These are phyloP conservation scores for Saksenaea vasiformis DNA, from an alignment of 371 early-diverging fungal genomes.

Conservation along the genomic window DNA sequence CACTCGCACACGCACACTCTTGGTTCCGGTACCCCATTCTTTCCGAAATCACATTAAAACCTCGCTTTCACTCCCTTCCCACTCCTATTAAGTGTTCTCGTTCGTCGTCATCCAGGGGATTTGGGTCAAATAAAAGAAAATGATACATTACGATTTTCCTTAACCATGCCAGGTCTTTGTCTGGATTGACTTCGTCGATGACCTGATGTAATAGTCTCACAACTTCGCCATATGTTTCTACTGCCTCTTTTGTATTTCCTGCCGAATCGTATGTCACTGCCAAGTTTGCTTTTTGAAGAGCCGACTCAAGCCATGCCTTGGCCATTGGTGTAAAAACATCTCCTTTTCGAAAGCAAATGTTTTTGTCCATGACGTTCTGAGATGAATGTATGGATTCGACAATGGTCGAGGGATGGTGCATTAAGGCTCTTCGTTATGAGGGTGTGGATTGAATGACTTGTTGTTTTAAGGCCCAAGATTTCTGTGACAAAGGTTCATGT, in stretches of 20 bases:
- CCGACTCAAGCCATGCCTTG: slow-evolving; percentile 15
- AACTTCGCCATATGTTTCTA: slow-evolving; percentile 26
- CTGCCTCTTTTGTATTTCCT: slow-evolving; percentile 13
- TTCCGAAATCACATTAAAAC: slow-evolving; percentile 1
- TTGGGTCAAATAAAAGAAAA: slow-evolving; percentile 1
- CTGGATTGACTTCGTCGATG: slow-evolving; percentile 6
- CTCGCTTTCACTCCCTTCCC: slow-evolving; percentile 5
- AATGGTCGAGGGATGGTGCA: background rate
- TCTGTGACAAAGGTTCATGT: background rate
- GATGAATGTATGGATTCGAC: background rate
- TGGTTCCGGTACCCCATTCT: slow-evolving; percentile 1
- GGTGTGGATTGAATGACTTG: background rate
- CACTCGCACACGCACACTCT: too few species aligned
- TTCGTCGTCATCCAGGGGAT: background rate
- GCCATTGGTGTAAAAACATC: background rate
- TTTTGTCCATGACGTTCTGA: background rate
- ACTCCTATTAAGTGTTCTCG: background rate
- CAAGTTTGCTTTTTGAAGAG: slow-evolving; percentile 28
- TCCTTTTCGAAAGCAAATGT: background rate
- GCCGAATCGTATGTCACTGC: slow-evolving; percentile 29
- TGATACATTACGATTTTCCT: slow-evolving; percentile 27
- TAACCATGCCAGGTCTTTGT: slow-evolving; percentile 21
- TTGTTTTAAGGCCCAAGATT: background rate
- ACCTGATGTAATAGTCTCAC: slow-evolving; percentile 18
- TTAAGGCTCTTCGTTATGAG: background rate